Conservation (phyloP, 1,284 basidiomycete species). For the Trametes sp. region DNA sequence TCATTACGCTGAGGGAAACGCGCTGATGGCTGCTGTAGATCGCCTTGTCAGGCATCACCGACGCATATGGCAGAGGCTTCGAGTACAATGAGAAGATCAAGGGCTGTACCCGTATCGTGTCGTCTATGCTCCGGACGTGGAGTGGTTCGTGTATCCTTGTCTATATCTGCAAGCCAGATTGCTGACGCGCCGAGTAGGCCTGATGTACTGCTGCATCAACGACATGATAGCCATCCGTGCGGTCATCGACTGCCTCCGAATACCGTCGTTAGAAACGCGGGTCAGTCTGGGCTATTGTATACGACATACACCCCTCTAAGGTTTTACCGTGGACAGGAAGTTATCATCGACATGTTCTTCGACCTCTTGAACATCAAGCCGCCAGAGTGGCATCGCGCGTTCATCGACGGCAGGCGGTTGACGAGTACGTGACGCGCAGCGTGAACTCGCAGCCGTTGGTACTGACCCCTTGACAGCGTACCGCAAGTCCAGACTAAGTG, state of each 20-base stretch:
- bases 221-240: slow-evolving; percentile 87
- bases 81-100: slow-evolving; percentile 83
- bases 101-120: slow-evolving; percentile 80
- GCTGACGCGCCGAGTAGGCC: slow-evolving; percentile 55
- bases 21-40: slow-evolving; percentile 58
- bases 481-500: slow-evolving; percentile 58
- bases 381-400: slow-evolving; percentile 90
- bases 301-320: background rate
- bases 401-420: slow-evolving; percentile 85
- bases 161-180: background rate
- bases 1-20: background rate
- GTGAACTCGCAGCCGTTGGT: background rate
- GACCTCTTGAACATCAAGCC: slow-evolving; percentile 92
- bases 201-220: slow-evolving; percentile 95
- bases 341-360: slow-evolving; percentile 93
- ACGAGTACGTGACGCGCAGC: slow-evolving; percentile 66
- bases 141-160: slow-evolving; percentile 66
- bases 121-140: slow-evolving; percentile 91
- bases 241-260: slow-evolving; percentile 85
- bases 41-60: slow-evolving; percentile 87
- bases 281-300: slow-evolving; percentile 52
- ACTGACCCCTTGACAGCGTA: slow-evolving; percentile 62
- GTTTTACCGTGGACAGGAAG: slow-evolving; percentile 63
- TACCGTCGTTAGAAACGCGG: slow-evolving; percentile 87
- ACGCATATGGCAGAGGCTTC: slow-evolving; percentile 86